Evolutionary conservation across 2,329 filamentous ascomycete genomes (phyloP).

Genomic region (Fragosphaeria purpurea): DNA sequence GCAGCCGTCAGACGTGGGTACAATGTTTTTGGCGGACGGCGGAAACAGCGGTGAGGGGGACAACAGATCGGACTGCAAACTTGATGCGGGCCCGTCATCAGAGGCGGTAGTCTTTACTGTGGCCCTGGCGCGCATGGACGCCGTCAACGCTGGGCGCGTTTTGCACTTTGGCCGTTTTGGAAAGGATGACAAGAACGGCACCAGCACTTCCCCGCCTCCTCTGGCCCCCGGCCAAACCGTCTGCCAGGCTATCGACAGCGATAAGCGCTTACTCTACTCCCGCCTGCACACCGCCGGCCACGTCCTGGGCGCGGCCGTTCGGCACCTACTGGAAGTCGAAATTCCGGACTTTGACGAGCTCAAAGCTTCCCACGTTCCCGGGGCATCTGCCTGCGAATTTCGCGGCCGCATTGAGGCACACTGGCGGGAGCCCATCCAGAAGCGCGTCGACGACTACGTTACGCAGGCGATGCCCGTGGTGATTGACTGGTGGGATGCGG

Average conservation of each 20-base stretch:
- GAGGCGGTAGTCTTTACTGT: conserved; percentile 37
- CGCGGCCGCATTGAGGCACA: conserved; percentile 54
- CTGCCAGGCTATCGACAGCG: conserved; percentile 47
- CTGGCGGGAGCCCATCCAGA: conserved; percentile 53
- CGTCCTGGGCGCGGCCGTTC: conserved; percentile 58
- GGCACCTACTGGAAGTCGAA: conserved; percentile 41
- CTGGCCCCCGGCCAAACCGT: conserved; percentile 20
- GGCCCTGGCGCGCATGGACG: conserved; percentile 45
- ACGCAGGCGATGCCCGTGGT: conserved; percentile 45
- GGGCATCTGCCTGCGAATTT: conserved; percentile 58
- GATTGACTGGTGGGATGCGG: conserved; percentile 58
- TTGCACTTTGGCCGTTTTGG: conserved; percentile 55
- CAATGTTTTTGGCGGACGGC: conserved; percentile 29
- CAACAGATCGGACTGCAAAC: conserved; percentile 3
- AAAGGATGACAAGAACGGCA: conserved; percentile 22
- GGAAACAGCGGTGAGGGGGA: conserved; percentile 7
- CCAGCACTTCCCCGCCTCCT: conserved; percentile 22
- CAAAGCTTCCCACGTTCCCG: conserved; percentile 64
- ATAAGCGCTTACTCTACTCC: conserved; percentile 53
- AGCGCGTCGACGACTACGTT: conserved; percentile 48
- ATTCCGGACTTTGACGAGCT: conserved; percentile 50
- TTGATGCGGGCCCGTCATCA: too few relatives aligned
- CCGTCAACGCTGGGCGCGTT: conserved; percentile 40
- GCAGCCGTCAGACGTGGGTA: conserved; percentile 58
- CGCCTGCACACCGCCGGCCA: conserved; percentile 66